Evolutionary conservation across 768 basidiomycete species (phyloP).

Genomic region (Suillus hirtellus): DNA sequence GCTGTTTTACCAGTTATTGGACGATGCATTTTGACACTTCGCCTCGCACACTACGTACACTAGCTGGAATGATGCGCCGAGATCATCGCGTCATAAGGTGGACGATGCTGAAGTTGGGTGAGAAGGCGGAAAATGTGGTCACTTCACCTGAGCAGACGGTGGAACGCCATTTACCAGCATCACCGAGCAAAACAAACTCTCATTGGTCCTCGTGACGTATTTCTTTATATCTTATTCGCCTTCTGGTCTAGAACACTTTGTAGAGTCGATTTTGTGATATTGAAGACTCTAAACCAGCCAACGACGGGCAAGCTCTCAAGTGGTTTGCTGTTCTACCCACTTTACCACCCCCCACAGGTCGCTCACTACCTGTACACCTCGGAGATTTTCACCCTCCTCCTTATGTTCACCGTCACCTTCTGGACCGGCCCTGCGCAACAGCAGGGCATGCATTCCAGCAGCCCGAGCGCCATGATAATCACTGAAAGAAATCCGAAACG

Average conservation of each 20-base stretch:
- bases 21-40: slow-evolving; percentile 88
- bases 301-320: background rate
- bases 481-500: slow-evolving; percentile 35
- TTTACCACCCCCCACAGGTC: slow-evolving; percentile 37
- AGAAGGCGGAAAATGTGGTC: slow-evolving; percentile 70
- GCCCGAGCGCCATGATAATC: slow-evolving; percentile 63
- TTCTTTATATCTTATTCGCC: background rate
- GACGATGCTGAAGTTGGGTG: slow-evolving; percentile 78
- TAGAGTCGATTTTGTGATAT: background rate
- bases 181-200: background rate
- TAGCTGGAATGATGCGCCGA: slow-evolving; percentile 68
- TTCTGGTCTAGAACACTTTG: background rate
- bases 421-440: slow-evolving; percentile 51
- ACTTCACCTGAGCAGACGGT: slow-evolving; percentile 47
- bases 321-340: slow-evolving; percentile 32
- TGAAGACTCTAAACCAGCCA: background rate
- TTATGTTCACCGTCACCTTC: slow-evolving; percentile 50
- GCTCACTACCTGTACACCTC: slow-evolving; percentile 39
- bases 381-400: slow-evolving; percentile 43
- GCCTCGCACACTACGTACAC: slow-evolving; percentile 60
- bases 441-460: slow-evolving; percentile 57
- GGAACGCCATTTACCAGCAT: slow-evolving; percentile 16
- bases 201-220: background rate
- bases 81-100: slow-evolving; percentile 85
- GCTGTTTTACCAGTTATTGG: slow-evolving; percentile 66